phyloP scores from a whole-genome alignment of 208 protist species.

The Leishmania turanica region DNA sequence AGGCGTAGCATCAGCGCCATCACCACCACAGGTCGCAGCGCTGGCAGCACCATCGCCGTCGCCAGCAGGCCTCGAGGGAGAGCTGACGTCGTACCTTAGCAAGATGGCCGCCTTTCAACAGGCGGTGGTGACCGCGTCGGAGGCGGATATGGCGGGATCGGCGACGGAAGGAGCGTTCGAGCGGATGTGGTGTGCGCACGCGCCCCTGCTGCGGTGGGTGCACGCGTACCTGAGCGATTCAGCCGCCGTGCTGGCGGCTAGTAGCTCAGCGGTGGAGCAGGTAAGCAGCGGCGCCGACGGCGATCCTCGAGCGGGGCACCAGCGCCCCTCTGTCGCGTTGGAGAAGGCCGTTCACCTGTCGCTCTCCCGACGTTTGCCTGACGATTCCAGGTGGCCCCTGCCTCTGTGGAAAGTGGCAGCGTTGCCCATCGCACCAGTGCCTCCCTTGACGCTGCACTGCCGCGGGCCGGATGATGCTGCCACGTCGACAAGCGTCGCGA shows the following conservation, averaged over 20 bases:
- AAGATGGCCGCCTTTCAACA: constrained; percentile 21
- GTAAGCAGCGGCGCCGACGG: background rate
- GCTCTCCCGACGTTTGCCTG: background rate
- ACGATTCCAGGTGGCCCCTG: constrained; percentile 16
- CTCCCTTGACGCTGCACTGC: constrained; percentile 15
- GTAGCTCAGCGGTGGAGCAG: background rate
- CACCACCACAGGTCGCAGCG: background rate
- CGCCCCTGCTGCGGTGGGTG: constrained; percentile 21
- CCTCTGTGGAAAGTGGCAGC: constrained; percentile 20
- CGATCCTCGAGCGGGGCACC: background rate
- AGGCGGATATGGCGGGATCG: background rate
- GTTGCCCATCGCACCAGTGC: constrained; percentile 20
- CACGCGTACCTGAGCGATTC: constrained; percentile 15
- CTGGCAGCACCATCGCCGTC: background rate
- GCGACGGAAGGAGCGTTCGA: constrained; percentile 3
- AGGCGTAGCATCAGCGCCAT: background rate
- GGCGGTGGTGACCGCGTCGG: constrained; percentile 9
- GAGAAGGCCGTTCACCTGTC: constrained; percentile 5
- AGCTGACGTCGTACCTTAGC: constrained; percentile 12
- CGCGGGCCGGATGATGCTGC: background rate
- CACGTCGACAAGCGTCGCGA: background rate
- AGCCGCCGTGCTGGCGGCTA: background rate
- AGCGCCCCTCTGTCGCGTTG: background rate
- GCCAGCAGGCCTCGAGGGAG: constrained; percentile 9
- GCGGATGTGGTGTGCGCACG: constrained; percentile 19